Evolutionary conservation across 2,329 filamentous ascomycete species (phyloP), one percentile per base, ranked within the genome.

Genomic region (Exophiala lecanii-corni): DNA sequence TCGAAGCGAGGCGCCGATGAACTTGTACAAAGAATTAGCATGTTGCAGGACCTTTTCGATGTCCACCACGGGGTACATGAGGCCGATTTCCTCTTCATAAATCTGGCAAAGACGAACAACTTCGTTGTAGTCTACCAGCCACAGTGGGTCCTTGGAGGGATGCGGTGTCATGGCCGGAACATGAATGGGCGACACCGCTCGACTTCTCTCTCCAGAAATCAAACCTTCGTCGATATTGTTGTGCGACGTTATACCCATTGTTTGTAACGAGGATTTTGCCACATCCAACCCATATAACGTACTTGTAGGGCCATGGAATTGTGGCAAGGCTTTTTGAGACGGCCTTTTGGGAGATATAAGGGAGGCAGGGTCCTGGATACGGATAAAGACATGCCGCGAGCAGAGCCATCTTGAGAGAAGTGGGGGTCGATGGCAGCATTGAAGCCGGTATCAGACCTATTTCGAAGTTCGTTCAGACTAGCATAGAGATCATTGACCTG

Each of bases 11-110:
- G 80, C 76, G 53, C 89, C 84, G 59, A 92, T 80, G 61, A 86
- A 92, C 0, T 77, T 72, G 43, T 82, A 82, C 1, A 95, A 68
- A 46, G 75, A 73, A 49, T 77, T 81, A 5, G 82, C 81, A 60
- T 94, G 85, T 4, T 72, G 70, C 26, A 86, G 80, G 28, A 94
- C 70, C 31, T 74, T 74, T 31, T 84, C 78, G 25, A 94, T 84
- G 54, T 86, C 78, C 35, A 94, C 64, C 3, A 95, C 78, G 0
- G 91, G 91, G 61, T 94, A 95, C 87, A 95, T 94, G 57, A 91
- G 78, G 32, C 87, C 87, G 57, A 94, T 82, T 61, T 96, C 89
- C 56, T 96, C 89, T 54, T 94, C 86, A 59, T 92, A 91, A 0
- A 94, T 71, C 10, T 78, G 74, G 53, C 86, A 87, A 10, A 96